Base-by-base conservation (phyloP, 768 basidiomycete species). In the Amanita polypyramis region DNA sequence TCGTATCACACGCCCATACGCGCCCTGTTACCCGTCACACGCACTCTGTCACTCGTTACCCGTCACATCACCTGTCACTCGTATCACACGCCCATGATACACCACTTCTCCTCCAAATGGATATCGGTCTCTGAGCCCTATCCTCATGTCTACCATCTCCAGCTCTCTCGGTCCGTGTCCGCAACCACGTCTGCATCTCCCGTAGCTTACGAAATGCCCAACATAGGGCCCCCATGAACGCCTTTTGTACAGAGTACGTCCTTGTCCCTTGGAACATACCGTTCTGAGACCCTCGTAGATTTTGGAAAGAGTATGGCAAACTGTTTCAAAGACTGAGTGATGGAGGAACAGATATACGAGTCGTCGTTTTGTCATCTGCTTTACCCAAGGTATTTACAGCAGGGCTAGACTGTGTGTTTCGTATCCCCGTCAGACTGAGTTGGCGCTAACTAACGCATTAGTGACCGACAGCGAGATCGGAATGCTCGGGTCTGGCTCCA, bases 351-450 rank as follows among this genome's bases (percentile, higher is more conserved):
- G 76, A 80, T 25, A 75, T 91, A 1, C 76, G 86, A 14, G 84
- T 70, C 2, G 70, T 88, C 4, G 85, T 95, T 0, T 64, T 95
- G 0, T 78, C 82, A 0, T 90, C 88, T 0, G 68, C 66, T 1
- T 58, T 84, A 2, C 77, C 81, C 0, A 89, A 85, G 60, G 62
- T 79, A 3, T 95, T 91, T 60, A 85, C 84, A 0, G 91, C 88
- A 1, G 92, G 93, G 0, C 62, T 95, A 5, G 92, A 95, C 60
- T 59, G 91, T 88, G 53, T 25, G 70, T 62, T 12, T 56, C 17
- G 3, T 35, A 32, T n/a, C 19, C 5, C 25, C 8, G 4, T 10
- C 11, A 5, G 23, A 39, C 2, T 5, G 6, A 21, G 2, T 37
- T 14, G 1, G 21, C 4, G 6, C 32, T 29, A n/a, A 21, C 35